Base-by-base conservation (phyloP, 352 stramenopile genomes). In the Globisporangium irregulare region DNA sequence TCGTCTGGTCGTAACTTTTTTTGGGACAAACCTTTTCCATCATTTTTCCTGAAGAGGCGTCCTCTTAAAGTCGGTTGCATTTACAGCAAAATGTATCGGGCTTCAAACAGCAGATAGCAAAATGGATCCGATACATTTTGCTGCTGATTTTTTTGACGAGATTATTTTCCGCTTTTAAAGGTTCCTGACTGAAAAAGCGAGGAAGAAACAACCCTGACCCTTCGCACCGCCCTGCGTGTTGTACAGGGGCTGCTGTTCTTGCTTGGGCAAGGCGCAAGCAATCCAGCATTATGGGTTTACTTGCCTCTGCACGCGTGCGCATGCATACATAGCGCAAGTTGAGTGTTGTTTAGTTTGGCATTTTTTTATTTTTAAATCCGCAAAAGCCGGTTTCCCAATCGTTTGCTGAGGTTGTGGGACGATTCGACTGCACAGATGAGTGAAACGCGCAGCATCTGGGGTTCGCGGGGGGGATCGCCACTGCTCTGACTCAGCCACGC, bases 171-270 rank as follows among this genome's bases (percentile, higher is more conserved):
- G 55, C 2, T 41, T 34, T 27, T 32, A 25, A 59, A 53, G 18
- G 48, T 55, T 3, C n/a, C 27, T 27, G 48, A 55, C 27, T 27
- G 10, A 61, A 46, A 46, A 61, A 61, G 32, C 55, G 9, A 61
- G 55, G 55, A 48, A 62, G 43, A 54, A 63, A 63, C 57, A 51
- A 46, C 58, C 58, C 58, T 63, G 34, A 22, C 56, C 56, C 56
- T 60, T 25, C n/a, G 24, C 22, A 18, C 22, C 3, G 1, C 2
- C 50, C 12, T 51, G 43, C 4, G 15, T 51, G 0, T 51, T 51
- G 10, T 51, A 51, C 32, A 38, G 32, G 32, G 5, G 7, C 32
- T 38, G 32, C 8, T 38, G 5, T 20, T 3, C 15, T 50, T 43
- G 36, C 15, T 50, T 27, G 25, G 25, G 25, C 25, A 27, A 27